phyloP scores from a whole-genome alignment of 805 yeast species.

The baker's yeast (Saccharomyces cerevisiae) region DNA sequence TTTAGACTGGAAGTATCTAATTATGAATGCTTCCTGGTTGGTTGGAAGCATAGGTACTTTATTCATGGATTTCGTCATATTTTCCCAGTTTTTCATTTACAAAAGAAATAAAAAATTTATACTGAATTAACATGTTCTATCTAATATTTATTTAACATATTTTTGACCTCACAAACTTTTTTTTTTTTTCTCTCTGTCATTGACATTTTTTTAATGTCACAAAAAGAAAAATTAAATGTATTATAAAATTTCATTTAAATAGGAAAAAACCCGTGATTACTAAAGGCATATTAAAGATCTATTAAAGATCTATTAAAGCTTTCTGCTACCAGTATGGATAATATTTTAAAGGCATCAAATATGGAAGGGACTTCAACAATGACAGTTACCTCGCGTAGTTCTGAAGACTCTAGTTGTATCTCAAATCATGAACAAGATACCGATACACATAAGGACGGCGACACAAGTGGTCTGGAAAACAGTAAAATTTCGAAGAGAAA shows the following conservation, averaged over 20 bases:
- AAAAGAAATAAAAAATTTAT: neutral
- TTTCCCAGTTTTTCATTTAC: conserved; percentile 77
- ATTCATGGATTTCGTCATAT: conserved; percentile 72
- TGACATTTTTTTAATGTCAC: neutral
- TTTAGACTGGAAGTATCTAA: conserved; percentile 55
- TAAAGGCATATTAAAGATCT: neutral
- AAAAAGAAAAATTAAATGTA: neutral
- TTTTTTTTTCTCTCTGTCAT: neutral
- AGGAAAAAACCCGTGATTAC: neutral
- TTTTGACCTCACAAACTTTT: neutral
- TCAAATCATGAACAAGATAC: neutral
- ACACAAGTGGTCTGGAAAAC: neutral
- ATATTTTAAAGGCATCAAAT: neutral
- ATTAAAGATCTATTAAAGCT: no score
- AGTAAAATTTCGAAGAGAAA: neutral
- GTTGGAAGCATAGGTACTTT: conserved; percentile 88
- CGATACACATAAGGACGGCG: neutral
- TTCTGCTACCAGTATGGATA: neutral
- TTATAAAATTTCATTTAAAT: neutral
- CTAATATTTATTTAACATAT: neutral
- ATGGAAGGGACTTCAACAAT: neutral
- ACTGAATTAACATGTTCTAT: neutral
- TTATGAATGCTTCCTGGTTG: conserved; percentile 86
- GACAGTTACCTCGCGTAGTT: neutral
- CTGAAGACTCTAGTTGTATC: neutral